phyloP scores from a whole-genome alignment of 2,329 filamentous ascomycete genomes.

The Botrytis porri region DNA sequence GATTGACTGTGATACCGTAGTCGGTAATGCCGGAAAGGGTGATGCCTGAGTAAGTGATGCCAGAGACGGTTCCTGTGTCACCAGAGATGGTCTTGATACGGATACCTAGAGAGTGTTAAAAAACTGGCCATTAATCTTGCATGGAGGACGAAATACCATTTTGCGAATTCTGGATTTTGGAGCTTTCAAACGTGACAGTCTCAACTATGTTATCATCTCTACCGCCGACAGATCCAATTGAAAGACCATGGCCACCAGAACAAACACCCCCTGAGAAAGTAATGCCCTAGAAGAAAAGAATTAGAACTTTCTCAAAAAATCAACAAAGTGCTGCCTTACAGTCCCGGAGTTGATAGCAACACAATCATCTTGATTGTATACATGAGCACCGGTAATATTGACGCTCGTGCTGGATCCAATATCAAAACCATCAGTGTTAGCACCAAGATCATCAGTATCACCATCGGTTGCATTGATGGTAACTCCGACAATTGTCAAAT shows the following conservation, averaged over 20 bases:
- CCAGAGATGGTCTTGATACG: slow-evolving; percentile 56
- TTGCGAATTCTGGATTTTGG: slow-evolving; percentile 47
- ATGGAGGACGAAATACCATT: slow-evolving; percentile 49
- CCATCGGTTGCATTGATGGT: slow-evolving; percentile 56
- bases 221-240: slow-evolving; percentile 57
- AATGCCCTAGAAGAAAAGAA: slow-evolving; percentile 41
- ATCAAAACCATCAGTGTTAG: slow-evolving; percentile 56
- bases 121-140: slow-evolving; percentile 39
- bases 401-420: slow-evolving; percentile 46
- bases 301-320: slow-evolving; percentile 28
- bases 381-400: slow-evolving; percentile 47
- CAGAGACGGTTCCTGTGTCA: slow-evolving; percentile 50
- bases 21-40: slow-evolving; percentile 47
- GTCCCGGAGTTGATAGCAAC: slow-evolving; percentile 55
- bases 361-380: slow-evolving; percentile 59
- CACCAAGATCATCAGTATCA: slow-evolving; percentile 40
- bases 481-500: slow-evolving; percentile 47
- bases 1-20: slow-evolving; percentile 52
- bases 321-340: slow-evolving; percentile 39
- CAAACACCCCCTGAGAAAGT: slow-evolving; percentile 29
- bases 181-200: slow-evolving; percentile 49
- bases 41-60: slow-evolving; percentile 52
- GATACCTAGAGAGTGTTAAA: slow-evolving; percentile 42
- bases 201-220: slow-evolving; percentile 52
- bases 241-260: slow-evolving; percentile 45